A percentile compares a stretch with the other conserved stretches of the same genome.
Evolutionary conservation across 805 yeast species (phyloP).

Genomic region (Zygosaccharomyces gambellarensis): DNA sequence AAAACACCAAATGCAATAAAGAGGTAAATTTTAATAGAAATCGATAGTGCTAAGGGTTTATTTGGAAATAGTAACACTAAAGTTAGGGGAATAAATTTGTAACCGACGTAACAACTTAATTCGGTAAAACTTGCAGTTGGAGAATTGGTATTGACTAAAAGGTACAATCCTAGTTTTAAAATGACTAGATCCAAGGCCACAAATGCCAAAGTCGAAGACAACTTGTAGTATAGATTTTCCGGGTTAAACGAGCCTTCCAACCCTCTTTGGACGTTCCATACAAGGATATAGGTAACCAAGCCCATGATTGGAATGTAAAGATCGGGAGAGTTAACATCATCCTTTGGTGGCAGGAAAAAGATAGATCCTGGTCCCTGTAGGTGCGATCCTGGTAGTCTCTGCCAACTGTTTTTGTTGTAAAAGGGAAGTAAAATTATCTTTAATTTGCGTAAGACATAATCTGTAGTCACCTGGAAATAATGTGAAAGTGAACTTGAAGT

Average conservation of each 20-base stretch:
- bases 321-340: slow-evolving; percentile 93
- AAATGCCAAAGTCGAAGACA: slow-evolving; percentile 82
- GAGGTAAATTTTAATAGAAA: slow-evolving; percentile 47
- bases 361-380: slow-evolving; percentile 14
- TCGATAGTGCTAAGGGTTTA: slow-evolving; percentile 37
- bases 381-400: slow-evolving; percentile 41
- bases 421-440: slow-evolving; percentile 79
- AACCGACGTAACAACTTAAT: slow-evolving; percentile 83
- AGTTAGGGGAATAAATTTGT: slow-evolving; percentile 82
- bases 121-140: slow-evolving; percentile 60
- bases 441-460: slow-evolving; percentile 74
- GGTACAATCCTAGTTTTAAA: slow-evolving; percentile 76
- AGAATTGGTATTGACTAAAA: slow-evolving; percentile 41
- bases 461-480: slow-evolving; percentile 88
- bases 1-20: slow-evolving; percentile 58
- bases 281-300: slow-evolving; percentile 74
- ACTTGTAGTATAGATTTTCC: slow-evolving; percentile 78
- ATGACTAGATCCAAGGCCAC: slow-evolving; percentile 69
- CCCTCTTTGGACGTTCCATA: slow-evolving; percentile 82
- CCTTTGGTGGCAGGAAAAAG: slow-evolving; percentile 57
- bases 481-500: slow-evolving; percentile 50
- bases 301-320: slow-evolving; percentile 95
- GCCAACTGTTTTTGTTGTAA: slow-evolving; percentile 74
- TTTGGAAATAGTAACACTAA: slow-evolving; percentile 51
- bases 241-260: slow-evolving; percentile 89